A percentile compares a stretch with the other conserved stretches of the same genome.
These are phyloP conservation scores for Serendipita sp. DNA, from an alignment of 768 basidiomycete species.

Conservation along the genomic window DNA sequence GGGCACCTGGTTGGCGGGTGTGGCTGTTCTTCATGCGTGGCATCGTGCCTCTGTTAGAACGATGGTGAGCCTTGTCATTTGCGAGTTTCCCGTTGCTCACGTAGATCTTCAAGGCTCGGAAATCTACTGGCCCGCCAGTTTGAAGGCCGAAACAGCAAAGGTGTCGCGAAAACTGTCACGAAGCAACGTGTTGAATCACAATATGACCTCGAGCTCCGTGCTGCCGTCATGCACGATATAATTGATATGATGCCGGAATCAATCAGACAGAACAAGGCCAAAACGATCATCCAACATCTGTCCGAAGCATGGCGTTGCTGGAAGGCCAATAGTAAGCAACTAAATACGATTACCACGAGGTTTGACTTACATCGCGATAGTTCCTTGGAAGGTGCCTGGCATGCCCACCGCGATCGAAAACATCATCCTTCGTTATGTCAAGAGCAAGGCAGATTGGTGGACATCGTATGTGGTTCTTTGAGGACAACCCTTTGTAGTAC, in stretches of 20 bases:
- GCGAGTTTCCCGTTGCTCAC: neutral
- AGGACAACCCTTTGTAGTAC: neutral
- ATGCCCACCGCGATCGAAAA: conserved; percentile 99
- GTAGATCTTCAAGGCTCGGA: conserved; percentile 44
- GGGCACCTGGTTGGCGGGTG: conserved; percentile 99
- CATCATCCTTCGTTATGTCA: conserved; percentile 96
- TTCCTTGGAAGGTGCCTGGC: conserved; percentile 99
- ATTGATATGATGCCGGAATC: conserved; percentile 99
- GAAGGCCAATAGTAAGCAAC: conserved; percentile 74
- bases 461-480: conserved; percentile 45
- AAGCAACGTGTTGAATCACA: conserved; percentile 99
- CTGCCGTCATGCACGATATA: conserved; percentile 99
- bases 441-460: conserved; percentile 99
- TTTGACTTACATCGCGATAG: conserved; percentile 21
- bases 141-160: conserved; percentile 93
- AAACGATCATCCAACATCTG: conserved; percentile 94
- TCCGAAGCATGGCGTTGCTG: conserved; percentile 98
- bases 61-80: conserved; percentile 43
- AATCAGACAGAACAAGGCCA: conserved; percentile 99
- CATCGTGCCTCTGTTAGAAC: conserved; percentile 90
- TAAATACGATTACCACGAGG: neutral
- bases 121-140: conserved; percentile 97
- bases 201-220: conserved; percentile 91
- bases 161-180: conserved; percentile 93
- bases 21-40: conserved; percentile 99